Evolutionary conservation across 2,329 filamentous ascomycete species (phyloP).

Genomic region (Fonsecaea multimorphosa): DNA sequence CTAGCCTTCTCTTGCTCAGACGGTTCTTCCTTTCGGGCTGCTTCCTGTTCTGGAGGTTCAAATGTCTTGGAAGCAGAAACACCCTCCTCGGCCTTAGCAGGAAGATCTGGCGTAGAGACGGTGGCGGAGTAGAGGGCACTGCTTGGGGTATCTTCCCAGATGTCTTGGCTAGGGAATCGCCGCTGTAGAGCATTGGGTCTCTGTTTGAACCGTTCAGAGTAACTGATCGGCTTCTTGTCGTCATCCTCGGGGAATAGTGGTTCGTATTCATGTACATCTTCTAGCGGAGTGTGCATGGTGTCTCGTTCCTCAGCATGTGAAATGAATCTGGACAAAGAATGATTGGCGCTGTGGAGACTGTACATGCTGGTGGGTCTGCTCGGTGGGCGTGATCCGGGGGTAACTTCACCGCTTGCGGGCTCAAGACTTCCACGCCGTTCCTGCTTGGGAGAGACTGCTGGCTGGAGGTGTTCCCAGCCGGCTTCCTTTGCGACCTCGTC

Average conservation of each 20-base stretch:
- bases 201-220: conserved; percentile 62
- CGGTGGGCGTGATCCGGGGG: conserved; percentile 63
- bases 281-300: conserved; percentile 69
- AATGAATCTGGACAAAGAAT: conserved; percentile 57
- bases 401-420: conserved; percentile 58
- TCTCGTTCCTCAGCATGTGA: conserved; percentile 60
- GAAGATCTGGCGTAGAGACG: conserved; percentile 78
- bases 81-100: conserved; percentile 47
- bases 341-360: conserved; percentile 54
- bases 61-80: conserved; percentile 42
- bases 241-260: conserved; percentile 87
- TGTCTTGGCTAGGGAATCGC: conserved; percentile 90
- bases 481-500: conserved; percentile 83
- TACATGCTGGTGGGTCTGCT: conserved; percentile 70
- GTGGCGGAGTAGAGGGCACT: conserved; percentile 78
- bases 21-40: conserved; percentile 48
- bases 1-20: conserved; percentile 50
- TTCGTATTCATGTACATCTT: conserved; percentile 92
- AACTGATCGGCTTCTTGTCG: conserved; percentile 60
- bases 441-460: conserved; percentile 78
- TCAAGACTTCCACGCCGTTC: conserved; percentile 68
- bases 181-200: conserved; percentile 61
- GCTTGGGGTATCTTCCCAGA: conserved; percentile 95
- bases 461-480: conserved; percentile 71
- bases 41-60: conserved; percentile 57